Percentiles rank a stretch among this genome's conserved stretches.
Conservation (phyloP, 257 asterid genomes). For the Nicotiana noctiflora region DNA sequence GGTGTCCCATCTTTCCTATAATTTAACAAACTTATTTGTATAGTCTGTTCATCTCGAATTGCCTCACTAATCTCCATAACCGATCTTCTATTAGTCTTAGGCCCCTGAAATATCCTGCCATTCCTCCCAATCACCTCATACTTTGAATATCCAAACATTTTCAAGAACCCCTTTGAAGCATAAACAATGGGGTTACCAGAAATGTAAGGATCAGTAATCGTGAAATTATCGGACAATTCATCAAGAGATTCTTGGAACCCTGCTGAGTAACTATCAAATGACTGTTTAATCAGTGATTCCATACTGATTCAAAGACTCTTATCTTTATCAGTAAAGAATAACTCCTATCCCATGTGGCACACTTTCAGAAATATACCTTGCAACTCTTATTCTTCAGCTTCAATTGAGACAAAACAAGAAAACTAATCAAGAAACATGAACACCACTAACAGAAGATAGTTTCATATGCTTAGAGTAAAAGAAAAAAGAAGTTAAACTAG, state of each 20-base stretch:
- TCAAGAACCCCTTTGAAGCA: constrained; percentile 74
- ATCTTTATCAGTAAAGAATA: constrained; percentile 36
- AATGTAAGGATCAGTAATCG: constrained; percentile 84
- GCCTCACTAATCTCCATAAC: constrained; percentile 90
- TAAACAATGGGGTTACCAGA: constrained; percentile 91
- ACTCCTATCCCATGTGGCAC: constrained; percentile 82
- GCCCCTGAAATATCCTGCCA: constrained; percentile 88
- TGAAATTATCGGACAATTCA: constrained; percentile 63
- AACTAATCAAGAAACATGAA: constrained; percentile 13
- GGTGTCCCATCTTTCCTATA: constrained; percentile 92
- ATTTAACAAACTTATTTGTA: constrained; percentile 63
- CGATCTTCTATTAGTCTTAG: constrained; percentile 67
- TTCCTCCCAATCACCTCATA: constrained; percentile 85
- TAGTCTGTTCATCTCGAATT: constrained; percentile 56
- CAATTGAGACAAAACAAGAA: constrained; percentile 12
- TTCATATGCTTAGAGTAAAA: too few relatives aligned
- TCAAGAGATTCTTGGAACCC: constrained; percentile 66
- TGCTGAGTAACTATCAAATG: constrained; percentile 58
- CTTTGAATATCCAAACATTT: constrained; percentile 68
- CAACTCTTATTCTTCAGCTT: constrained; percentile 16
- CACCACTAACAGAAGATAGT: neutral
- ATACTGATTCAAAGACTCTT: constrained; percentile 33
- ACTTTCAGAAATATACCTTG: constrained; percentile 27
- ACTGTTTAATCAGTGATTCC: constrained; percentile 59
- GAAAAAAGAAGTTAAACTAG: too few relatives aligned